Percentiles rank a stretch among this genome's conserved stretches.
Evolutionary conservation across 352 stramenopile species (phyloP).

Genomic region (Globisporangium okanoganense): DNA sequence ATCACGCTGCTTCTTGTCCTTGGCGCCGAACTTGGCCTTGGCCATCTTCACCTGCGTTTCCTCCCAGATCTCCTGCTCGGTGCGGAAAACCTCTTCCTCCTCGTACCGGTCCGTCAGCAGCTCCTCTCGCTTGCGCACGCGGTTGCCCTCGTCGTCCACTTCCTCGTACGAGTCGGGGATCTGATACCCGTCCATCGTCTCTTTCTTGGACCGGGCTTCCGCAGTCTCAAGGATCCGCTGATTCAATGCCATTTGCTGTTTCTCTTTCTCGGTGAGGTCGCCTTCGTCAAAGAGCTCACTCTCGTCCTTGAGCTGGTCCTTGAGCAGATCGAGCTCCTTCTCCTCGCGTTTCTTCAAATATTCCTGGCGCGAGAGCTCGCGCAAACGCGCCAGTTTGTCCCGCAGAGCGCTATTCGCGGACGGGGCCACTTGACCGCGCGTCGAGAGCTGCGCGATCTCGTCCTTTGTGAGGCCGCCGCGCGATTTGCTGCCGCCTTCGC

Average conservation of each 20-base stretch:
- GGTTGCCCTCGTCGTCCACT: constrained; percentile 84
- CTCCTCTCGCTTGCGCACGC: constrained; percentile 90
- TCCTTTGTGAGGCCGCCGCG: constrained; percentile 48
- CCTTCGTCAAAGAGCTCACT: constrained; percentile 77
- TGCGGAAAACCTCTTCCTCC: constrained; percentile 89
- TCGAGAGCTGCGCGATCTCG: constrained; percentile 84
- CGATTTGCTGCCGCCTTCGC: constrained; percentile 6
- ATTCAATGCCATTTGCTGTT: constrained; percentile 80
- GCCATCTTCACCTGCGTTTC: constrained; percentile 94
- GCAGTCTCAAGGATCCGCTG: constrained; percentile 90
- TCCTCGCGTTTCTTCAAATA: constrained; percentile 98
- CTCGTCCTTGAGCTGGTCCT: constrained; percentile 80
- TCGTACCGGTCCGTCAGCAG: constrained; percentile 94
- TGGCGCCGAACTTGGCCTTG: constrained; percentile 45
- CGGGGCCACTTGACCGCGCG: constrained; percentile 60
- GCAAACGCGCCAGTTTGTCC: constrained; percentile 70
- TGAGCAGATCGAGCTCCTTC: constrained; percentile 94
- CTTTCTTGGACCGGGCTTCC: constrained; percentile 45
- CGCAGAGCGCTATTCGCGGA: constrained; percentile 28
- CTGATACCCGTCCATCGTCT: constrained; percentile 88
- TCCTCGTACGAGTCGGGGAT: constrained; percentile 97
- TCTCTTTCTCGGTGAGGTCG: constrained; percentile 75
- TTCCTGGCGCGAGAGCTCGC: constrained; percentile 91
- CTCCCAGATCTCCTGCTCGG: constrained; percentile 98
- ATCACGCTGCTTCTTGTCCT: constrained; percentile 51